phyloP scores from a whole-genome alignment of 148 eudicot genomes.

The Rheum nobile region DNA sequence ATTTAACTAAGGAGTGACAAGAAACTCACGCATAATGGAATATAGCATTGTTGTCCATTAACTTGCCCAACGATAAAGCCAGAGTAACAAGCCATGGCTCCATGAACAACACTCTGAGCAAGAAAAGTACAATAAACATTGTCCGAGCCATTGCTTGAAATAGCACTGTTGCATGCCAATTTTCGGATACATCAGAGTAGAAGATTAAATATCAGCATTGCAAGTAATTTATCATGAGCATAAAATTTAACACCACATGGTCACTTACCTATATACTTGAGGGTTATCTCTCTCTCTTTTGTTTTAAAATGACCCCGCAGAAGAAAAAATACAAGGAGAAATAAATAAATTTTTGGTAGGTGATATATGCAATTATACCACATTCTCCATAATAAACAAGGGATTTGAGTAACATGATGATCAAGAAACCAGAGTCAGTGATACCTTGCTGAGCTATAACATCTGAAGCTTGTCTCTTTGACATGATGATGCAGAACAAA shows the following conservation, averaged over 20 bases:
- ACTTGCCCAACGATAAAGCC: constrained; percentile 79
- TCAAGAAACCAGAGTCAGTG: no score
- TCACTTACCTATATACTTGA: constrained; percentile 74
- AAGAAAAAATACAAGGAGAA: background rate
- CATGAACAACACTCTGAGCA: constrained; percentile 89
- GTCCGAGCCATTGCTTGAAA: constrained; percentile 80
- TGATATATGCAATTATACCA: background rate
- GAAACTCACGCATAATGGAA: constrained; percentile 67
- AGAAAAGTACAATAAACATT: constrained; percentile 83
- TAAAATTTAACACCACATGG: background rate
- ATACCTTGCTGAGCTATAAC: no score
- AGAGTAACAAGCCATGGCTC: constrained; percentile 92
- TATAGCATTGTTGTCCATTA: constrained; percentile 69
- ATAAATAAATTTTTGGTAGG: background rate
- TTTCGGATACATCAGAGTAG: background rate
- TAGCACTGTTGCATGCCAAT: constrained; percentile 48
- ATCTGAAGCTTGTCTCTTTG: no score
- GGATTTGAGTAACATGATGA: background rate
- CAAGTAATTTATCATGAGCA: background rate
- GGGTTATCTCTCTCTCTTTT: constrained; percentile 50
- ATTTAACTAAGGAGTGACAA: background rate
- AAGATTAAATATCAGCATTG: constrained; percentile 4
- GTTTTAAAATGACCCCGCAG: constrained; percentile 60
- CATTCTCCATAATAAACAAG: background rate
- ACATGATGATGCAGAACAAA: no score